Evolutionary conservation across 345 rosid genomes (phyloP).

Genomic region (Rubroshorea leprosula): DNA sequence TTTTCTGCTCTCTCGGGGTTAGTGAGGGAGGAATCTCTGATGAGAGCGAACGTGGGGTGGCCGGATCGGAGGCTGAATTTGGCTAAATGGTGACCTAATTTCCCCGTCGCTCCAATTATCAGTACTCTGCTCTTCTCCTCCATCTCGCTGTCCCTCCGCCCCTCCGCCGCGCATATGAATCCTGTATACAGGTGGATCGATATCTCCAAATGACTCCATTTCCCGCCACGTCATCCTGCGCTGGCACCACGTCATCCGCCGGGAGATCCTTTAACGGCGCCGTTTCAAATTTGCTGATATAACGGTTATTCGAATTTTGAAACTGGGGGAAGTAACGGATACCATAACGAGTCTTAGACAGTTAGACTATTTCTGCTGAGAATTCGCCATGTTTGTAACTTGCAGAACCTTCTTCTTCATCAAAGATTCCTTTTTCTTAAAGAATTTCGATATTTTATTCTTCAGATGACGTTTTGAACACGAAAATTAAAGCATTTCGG

Average conservation of each 20-base stretch:
- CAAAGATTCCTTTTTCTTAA: not conserved
- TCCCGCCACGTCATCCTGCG: not conserved
- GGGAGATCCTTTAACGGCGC: not conserved
- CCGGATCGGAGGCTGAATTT: constrained; percentile 37
- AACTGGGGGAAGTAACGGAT: not conserved
- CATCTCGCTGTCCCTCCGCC: constrained; percentile 9
- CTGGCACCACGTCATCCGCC: not conserved
- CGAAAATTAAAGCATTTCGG: no score
- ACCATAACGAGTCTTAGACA: not conserved
- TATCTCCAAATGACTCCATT: not conserved
- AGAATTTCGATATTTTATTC: not conserved
- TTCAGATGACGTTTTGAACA: no score
- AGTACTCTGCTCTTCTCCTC: constrained; percentile 53
- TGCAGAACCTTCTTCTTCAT: not conserved
- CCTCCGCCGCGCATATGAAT: not conserved
- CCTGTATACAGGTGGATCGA: no score
- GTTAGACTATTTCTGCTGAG: not conserved
- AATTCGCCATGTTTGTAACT: not conserved
- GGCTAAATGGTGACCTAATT: constrained; percentile 53
- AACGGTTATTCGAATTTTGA: not conserved
- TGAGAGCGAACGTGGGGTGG: constrained; percentile 59
- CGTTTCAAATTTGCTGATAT: no score
- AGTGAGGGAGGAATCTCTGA: constrained; percentile 40
- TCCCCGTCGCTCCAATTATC: constrained; percentile 71
- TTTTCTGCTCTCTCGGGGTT: constrained; percentile 42